Evolutionary conservation across 257 asterid species (phyloP), one percentile per base, ranked within the genome.

Genomic region (Capsicum baccatum): DNA sequence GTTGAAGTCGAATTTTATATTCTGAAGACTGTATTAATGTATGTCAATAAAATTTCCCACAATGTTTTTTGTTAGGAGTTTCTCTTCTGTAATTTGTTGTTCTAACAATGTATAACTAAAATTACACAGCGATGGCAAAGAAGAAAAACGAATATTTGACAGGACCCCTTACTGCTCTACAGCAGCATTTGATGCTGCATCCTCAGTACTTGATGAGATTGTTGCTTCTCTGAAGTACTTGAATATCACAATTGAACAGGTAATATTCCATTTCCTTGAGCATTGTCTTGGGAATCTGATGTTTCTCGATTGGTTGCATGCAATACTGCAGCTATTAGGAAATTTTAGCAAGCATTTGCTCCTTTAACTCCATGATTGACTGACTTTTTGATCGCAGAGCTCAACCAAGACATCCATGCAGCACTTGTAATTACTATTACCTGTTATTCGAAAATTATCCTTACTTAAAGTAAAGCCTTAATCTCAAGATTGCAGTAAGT

Each of bases 191-290:
- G 98, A 96, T 89, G 94, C 93, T 69, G 98, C 94, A 85, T 96
- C 92, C 87, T 91, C 97, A 13, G 52, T 94, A 55, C 97, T 96
- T 76, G 85, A 87, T 4, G 98, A 94, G 90, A 84, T 93, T 59
- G 89, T 85, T 71, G 82, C 92, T 87, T 88, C 91, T 86, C 96
- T 96, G 42, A 91, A 91, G 83, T 93, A 92, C 76, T 83, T 96
- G 88, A 88, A 94, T 89, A 94, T 96, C 83, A 85, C 54, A 9
- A 96, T 94, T 87, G 99, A 94, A 89, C 98, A 96, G 95, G 99
- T 95, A 86, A 57, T 79, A 12, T 21, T 74, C 47, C 47, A 52
- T 76, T 52, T 76, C 17, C 21, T 76, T 21, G 47, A 19, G 44
- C n/a, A 66, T 66, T 66, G 12, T 1, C 81, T 50, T 74, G 17